Conservation (phyloP, 306 rosid species). For the Quercus ilex region DNA sequence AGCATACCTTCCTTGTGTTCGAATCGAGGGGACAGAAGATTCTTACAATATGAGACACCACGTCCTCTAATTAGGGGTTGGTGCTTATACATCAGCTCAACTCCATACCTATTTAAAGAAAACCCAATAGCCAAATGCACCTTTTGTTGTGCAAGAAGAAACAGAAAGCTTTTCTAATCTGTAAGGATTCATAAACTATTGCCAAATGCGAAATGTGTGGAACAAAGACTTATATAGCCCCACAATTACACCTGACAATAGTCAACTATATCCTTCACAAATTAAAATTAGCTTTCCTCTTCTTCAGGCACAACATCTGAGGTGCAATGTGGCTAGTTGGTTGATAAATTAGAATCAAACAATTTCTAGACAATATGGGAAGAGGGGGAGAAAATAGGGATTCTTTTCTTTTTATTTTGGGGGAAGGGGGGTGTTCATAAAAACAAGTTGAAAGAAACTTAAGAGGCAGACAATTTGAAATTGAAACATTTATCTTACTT, state of each 20-base stretch:
- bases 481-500: conserved; percentile 57
- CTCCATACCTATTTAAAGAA: conserved; percentile 77
- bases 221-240: conserved; percentile 24
- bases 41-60: conserved; percentile 98
- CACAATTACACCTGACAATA: conserved; percentile 35
- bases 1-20: conserved; percentile 81
- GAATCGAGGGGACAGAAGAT: conserved; percentile 91
- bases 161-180: conserved; percentile 61
- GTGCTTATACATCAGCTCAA: conserved; percentile 76
- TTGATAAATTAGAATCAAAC: conserved; percentile 30
- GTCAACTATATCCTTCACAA: conserved; percentile 51
- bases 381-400: background rate
- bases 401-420: background rate
- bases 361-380: background rate
- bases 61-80: conserved; percentile 95
- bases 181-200: conserved; percentile 42
- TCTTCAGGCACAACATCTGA: conserved; percentile 58
- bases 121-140: conserved; percentile 67
- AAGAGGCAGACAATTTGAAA: conserved; percentile 11
- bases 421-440: conserved; percentile 7
- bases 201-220: conserved; percentile 31
- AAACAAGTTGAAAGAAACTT: conserved; percentile 13
- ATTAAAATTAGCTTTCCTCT: conserved; percentile 50
- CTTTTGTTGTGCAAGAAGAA: conserved; percentile 63
- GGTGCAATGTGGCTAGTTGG: conserved; percentile 47